Evolutionary conservation across 176 grass and related monocot genomes (phyloP).

Genomic region (Aegilops longissima): DNA sequence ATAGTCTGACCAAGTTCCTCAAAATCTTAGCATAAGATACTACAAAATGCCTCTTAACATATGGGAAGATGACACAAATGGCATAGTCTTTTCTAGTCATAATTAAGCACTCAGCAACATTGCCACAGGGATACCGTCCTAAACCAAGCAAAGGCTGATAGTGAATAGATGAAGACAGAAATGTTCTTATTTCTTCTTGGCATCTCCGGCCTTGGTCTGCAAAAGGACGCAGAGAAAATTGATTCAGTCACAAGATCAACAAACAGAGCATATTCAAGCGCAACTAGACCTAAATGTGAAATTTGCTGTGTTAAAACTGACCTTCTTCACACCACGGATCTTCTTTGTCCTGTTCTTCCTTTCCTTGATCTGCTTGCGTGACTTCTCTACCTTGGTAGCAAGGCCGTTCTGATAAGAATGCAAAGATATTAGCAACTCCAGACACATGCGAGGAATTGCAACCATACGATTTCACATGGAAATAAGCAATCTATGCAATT

Average conservation of each 20-base stretch:
- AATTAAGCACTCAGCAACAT: conserved; percentile 29
- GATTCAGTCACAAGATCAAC: neutral
- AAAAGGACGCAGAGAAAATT: neutral
- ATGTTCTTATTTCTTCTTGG: conserved; percentile 78
- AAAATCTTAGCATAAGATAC: conserved; percentile 21
- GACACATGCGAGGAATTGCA: neutral
- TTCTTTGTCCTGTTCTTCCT: conserved; percentile 89
- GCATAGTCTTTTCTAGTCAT: conserved; percentile 32
- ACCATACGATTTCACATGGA: neutral
- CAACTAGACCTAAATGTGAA: neutral
- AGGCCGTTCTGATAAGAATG: conserved; percentile 67
- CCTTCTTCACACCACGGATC: conserved; percentile 94
- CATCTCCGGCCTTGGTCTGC: conserved; percentile 95
- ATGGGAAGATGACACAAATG: neutral
- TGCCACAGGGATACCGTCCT: conserved; percentile 11
- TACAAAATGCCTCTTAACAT: conserved; percentile 19
- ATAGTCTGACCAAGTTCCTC: conserved; percentile 19
- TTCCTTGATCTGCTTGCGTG: conserved; percentile 96
- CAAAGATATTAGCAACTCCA: neutral
- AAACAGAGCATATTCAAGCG: neutral
- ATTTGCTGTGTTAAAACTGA: neutral
- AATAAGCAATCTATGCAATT: neutral
- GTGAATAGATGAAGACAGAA: neutral
- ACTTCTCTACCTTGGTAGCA: conserved; percentile 93
- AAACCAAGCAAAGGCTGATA: conserved; percentile 25